phyloP scores from a whole-genome alignment of 768 basidiomycete species.

The Nidula microcarpa region DNA sequence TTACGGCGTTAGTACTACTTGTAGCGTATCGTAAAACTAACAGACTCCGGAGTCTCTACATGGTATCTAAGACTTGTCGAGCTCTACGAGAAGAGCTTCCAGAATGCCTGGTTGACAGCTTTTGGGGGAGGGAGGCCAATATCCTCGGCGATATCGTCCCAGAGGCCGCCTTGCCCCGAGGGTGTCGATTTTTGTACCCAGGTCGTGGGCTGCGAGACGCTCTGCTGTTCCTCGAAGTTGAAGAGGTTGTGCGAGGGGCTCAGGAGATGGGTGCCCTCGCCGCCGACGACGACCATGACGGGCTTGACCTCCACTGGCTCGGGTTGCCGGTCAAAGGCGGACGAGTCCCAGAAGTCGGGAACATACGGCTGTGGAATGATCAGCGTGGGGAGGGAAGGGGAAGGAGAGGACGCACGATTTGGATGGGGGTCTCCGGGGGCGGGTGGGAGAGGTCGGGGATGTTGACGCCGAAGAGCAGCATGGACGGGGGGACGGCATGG shows the following conservation, averaged over 20 bases:
- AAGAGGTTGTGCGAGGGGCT: slow-evolving; percentile 33
- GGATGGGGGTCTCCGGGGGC: slow-evolving; percentile 37
- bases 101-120: slow-evolving; percentile 25
- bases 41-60: too few relatives aligned
- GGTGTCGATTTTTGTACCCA: not conserved
- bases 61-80: not conserved
- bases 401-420: slow-evolving; percentile 54
- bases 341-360: slow-evolving; percentile 43
- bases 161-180: slow-evolving; percentile 24
- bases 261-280: slow-evolving; percentile 29
- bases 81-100: slow-evolving; percentile 24
- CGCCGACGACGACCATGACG: slow-evolving; percentile 39
- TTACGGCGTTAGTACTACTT: too few relatives aligned
- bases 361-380: slow-evolving; percentile 33
- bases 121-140: slow-evolving; percentile 35
- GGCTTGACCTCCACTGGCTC: slow-evolving; percentile 15
- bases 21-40: too few relatives aligned
- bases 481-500: slow-evolving; percentile 13
- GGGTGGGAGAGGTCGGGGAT: slow-evolving; percentile 55
- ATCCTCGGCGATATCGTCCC: slow-evolving; percentile 44
- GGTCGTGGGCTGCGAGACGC: slow-evolving; percentile 5
- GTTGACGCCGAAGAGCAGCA: slow-evolving; percentile 40
- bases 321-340: slow-evolving; percentile 9
- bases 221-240: slow-evolving; percentile 1
- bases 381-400: slow-evolving; percentile 1